A percentile compares a stretch with the other conserved stretches of the same genome.
Conservation (phyloP, 2,329 filamentous ascomycete species). For the Pseudogymnoascus sp. region DNA sequence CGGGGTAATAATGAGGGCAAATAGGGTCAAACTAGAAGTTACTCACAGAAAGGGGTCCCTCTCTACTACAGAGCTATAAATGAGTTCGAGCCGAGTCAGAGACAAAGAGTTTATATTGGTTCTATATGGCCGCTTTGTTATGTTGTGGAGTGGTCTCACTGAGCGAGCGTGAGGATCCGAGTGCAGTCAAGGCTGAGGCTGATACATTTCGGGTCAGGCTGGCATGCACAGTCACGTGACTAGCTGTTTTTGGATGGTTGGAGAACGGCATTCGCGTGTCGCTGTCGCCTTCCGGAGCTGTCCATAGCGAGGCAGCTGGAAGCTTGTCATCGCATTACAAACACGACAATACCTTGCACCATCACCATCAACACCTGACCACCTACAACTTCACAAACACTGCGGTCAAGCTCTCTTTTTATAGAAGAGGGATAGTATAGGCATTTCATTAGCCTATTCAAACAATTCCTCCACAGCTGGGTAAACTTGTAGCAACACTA, state of each 20-base stretch:
- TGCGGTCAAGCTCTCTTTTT: background rate
- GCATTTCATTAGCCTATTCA: background rate
- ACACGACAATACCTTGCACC: slow-evolving; percentile 13
- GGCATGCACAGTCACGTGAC: background rate
- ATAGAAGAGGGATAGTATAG: background rate
- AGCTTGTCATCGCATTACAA: slow-evolving; percentile 17
- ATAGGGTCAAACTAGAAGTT: background rate
- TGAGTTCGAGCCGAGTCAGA: background rate
- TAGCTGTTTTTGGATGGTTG: background rate
- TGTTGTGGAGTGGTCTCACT: background rate
- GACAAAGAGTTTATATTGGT: background rate
- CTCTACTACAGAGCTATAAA: background rate
- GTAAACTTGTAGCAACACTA: slow-evolving; percentile 2
- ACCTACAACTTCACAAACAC: background rate
- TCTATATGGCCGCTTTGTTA: background rate
- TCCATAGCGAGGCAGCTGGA: slow-evolving; percentile 16
- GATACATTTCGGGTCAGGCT: slow-evolving; percentile 5
- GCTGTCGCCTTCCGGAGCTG: slow-evolving; percentile 20
- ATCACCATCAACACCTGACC: slow-evolving; percentile 14
- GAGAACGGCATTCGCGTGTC: slow-evolving; percentile 14
- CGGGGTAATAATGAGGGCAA: slow-evolving; percentile 2
- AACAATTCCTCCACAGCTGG: slow-evolving; percentile 4
- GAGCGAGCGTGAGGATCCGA: background rate
- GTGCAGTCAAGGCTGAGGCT: background rate
- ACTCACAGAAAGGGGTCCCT: background rate